phyloP scores from a whole-genome alignment of 2,329 filamentous ascomycete species.

The Metarhizium brunneum region DNA sequence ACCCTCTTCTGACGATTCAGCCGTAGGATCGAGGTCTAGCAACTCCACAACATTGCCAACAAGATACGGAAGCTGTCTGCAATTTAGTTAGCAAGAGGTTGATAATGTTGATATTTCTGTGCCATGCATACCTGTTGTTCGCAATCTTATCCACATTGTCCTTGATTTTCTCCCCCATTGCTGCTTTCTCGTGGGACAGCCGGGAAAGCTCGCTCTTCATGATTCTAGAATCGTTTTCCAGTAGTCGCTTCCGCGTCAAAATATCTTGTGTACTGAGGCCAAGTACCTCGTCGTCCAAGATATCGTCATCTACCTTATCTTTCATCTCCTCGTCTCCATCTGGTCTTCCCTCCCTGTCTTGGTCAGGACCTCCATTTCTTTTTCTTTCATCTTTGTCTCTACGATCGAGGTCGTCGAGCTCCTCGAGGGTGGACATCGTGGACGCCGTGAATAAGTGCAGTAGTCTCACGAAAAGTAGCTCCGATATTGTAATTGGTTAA shows the following conservation, averaged over 20 bases:
- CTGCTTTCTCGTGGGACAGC: conserved; percentile 86
- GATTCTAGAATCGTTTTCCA: conserved; percentile 96
- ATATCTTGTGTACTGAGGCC: conserved; percentile 92
- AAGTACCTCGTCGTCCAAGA: conserved; percentile 89
- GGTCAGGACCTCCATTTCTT: conserved; percentile 23
- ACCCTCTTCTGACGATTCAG: conserved; percentile 92
- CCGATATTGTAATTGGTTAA: not conserved
- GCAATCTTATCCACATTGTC: conserved; percentile 98
- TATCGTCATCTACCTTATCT: conserved; percentile 66
- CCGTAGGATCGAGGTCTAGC: conserved; percentile 89
- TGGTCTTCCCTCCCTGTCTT: conserved; percentile 34
- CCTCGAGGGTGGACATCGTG: conserved; percentile 81
- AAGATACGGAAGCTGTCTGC: conserved; percentile 90
- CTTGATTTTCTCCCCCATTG: conserved; percentile 98
- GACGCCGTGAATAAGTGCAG: not conserved
- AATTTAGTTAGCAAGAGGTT: conserved; percentile 5
- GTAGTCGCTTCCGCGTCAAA: conserved; percentile 75
- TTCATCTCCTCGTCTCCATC: conserved; percentile 86
- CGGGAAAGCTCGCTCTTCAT: conserved; percentile 97
- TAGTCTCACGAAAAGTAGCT: not conserved
- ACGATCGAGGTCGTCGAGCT: conserved; percentile 82
- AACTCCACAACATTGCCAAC: conserved; percentile 98
- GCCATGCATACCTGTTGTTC: conserved; percentile 72
- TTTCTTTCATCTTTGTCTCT: conserved; percentile 64
- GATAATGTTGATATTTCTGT: not conserved